Evolutionary conservation across 2,329 filamentous ascomycete species (phyloP).

Genomic region (Xylariaceae sp.): DNA sequence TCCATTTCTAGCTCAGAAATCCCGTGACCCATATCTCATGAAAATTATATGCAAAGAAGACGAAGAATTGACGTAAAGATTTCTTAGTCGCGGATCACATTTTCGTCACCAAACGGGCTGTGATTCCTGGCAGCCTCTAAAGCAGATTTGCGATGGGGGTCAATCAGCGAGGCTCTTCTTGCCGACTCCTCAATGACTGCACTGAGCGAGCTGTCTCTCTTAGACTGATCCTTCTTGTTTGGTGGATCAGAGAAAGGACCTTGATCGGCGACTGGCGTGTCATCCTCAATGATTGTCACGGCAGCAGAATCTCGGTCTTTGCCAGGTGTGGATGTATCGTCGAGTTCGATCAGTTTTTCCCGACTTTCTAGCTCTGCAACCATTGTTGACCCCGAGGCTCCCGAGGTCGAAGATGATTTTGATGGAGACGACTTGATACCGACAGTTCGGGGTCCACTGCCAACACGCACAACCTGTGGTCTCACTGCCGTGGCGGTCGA

Average conservation of each 20-base stretch:
- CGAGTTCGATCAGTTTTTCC: constrained; percentile 17
- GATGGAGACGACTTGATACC: constrained; percentile 27
- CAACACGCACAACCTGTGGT: constrained; percentile 60
- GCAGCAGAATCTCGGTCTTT: constrained; percentile 40
- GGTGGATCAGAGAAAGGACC: constrained; percentile 61
- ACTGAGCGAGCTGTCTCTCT: constrained; percentile 48
- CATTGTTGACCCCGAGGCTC: constrained; percentile 10
- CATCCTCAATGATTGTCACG: constrained; percentile 49
- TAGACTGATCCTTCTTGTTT: constrained; percentile 25
- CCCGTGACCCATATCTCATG: constrained; percentile 20
- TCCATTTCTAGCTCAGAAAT: constrained; percentile 13
- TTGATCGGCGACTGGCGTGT: constrained; percentile 49
- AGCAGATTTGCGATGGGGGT: constrained; percentile 32
- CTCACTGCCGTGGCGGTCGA: constrained; percentile 56
- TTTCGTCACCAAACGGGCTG: constrained; percentile 34
- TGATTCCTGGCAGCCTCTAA: constrained; percentile 14
- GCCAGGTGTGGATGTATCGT: neutral
- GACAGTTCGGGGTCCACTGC: constrained; percentile 42
- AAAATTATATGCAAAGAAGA: constrained; percentile 17
- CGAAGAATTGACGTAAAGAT: neutral
- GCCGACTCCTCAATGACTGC: constrained; percentile 56
- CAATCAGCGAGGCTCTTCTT: constrained; percentile 35
- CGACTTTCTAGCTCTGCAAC: constrained; percentile 23
- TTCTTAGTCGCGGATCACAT: constrained; percentile 30
- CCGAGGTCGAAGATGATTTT: constrained; percentile 21